phyloP scores from a whole-genome alignment of 148 eudicot genomes.

The Talinum fruticosum region DNA sequence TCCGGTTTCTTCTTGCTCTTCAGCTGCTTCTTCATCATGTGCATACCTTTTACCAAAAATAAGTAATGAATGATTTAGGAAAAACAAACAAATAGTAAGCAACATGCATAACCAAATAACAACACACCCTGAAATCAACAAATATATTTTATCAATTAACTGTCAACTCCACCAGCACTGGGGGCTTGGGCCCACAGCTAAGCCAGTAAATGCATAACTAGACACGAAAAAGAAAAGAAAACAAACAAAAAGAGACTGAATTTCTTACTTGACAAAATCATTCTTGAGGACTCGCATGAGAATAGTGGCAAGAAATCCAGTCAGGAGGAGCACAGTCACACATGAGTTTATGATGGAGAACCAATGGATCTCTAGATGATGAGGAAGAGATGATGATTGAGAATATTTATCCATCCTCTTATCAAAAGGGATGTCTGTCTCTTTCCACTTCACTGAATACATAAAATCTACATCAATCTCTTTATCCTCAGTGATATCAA shows the following conservation, averaged over 20 bases:
- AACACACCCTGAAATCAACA: neutral
- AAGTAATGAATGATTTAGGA: neutral
- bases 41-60: constrained; percentile 51
- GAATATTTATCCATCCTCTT: constrained; percentile 70
- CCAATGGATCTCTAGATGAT: constrained; percentile 13
- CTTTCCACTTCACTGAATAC: constrained; percentile 67
- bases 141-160: neutral
- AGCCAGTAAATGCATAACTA: neutral
- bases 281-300: constrained; percentile 74
- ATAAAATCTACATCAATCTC: constrained; percentile 60
- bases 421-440: constrained; percentile 49
- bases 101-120: neutral
- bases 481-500: constrained; percentile 59
- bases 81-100: neutral
- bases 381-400: constrained; percentile 38
- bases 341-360: constrained; percentile 72
- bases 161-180: neutral
- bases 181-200: neutral
- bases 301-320: constrained; percentile 72
- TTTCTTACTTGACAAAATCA: constrained; percentile 67
- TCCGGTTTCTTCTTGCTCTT: constrained; percentile 85
- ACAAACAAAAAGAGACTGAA: neutral
- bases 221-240: neutral
- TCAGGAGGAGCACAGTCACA: constrained; percentile 66
- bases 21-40: constrained; percentile 81